Percentiles rank a stretch among this genome's conserved stretches.
phyloP scores from a whole-genome alignment of 139 green algal genomes.

The Coelastrella sp. region DNA sequence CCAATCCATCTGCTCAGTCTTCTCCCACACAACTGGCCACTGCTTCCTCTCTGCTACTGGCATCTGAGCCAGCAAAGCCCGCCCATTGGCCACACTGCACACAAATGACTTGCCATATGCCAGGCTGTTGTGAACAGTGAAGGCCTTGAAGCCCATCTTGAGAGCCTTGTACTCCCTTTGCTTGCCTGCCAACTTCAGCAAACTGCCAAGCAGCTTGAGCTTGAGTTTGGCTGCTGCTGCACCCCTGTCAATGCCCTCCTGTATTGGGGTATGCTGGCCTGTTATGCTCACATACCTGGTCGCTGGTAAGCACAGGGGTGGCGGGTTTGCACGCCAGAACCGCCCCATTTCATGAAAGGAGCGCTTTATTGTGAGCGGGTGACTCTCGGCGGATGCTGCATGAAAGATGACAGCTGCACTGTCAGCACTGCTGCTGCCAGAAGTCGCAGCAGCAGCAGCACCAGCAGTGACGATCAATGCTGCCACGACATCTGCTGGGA shows the following conservation, averaged over 20 bases:
- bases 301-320: slow-evolving; percentile 20
- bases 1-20: neutral
- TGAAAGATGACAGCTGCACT: slow-evolving; percentile 23
- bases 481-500: slow-evolving; percentile 36
- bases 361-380: slow-evolving; percentile 3
- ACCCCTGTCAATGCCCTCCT: neutral
- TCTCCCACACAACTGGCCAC: neutral
- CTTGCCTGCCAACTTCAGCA: slow-evolving; percentile 33
- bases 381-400: neutral
- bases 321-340: slow-evolving; percentile 34
- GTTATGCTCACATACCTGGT: slow-evolving; percentile 24
- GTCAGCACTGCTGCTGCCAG: slow-evolving; percentile 14
- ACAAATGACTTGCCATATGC: slow-evolving; percentile 40
- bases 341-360: neutral
- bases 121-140: slow-evolving; percentile 27
- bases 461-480: slow-evolving; percentile 18
- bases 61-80: slow-evolving; percentile 25
- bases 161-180: neutral
- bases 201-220: slow-evolving; percentile 19
- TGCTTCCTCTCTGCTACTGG: neutral
- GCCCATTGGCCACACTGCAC: slow-evolving; percentile 10
- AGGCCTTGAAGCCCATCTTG: slow-evolving; percentile 43
- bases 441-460: slow-evolving; percentile 36
- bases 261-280: slow-evolving; percentile 8
- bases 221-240: slow-evolving; percentile 9